Evolutionary conservation across 495 filamentous ascomycete genomes (phyloP), one percentile per base, ranked within the genome.

Genomic region (Penicillium parvum): DNA sequence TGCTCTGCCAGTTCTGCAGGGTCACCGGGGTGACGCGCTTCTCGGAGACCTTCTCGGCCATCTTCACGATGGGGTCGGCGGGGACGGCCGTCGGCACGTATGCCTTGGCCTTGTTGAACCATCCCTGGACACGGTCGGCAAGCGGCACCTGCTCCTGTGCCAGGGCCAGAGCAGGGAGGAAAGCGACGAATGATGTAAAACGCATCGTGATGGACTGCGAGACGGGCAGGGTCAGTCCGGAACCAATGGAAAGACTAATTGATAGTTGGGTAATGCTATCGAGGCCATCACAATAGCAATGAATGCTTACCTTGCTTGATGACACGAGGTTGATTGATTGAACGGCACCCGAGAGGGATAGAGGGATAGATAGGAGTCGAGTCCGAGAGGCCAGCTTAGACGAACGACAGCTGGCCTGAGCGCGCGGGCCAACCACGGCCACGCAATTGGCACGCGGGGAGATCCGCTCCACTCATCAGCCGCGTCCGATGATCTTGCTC

Each of bases 121-220:
- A 85, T 52, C 73, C 74, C 64, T 83, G 78, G 19, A 82, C 71
- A 47, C 81, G 79, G 35, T 88, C 82, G 36, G 73, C 71, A 52
- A 89, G 79, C 43, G 78, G 80, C 66, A 84, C 66, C 75, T 91
- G 80, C 68, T 84, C 71, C 73, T 89, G 75, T 61, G 84, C 85
- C 37, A 74, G 67, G 43, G 82, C 83, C 55, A 92, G 70, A 28
- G 82, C 71, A 55, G 85, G 83, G 50, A 90, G 78, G 49, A 86
- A 71, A 27, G 82, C 52, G 52, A 85, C 61, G 29, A 74, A 45
- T 33, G 77, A 69, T 34, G 78, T 74, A 71, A 87, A 77, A 63
- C 83, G 87, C 87, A 92, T 92, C 54, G 53, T 78, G 57, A 52
- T 39, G 47, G 45, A n/a, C 57, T 65, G 45, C 25, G 48, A 50